These are phyloP conservation scores for Primulina tabacum DNA, from an alignment of 257 asterid species.

Conservation along the genomic window DNA sequence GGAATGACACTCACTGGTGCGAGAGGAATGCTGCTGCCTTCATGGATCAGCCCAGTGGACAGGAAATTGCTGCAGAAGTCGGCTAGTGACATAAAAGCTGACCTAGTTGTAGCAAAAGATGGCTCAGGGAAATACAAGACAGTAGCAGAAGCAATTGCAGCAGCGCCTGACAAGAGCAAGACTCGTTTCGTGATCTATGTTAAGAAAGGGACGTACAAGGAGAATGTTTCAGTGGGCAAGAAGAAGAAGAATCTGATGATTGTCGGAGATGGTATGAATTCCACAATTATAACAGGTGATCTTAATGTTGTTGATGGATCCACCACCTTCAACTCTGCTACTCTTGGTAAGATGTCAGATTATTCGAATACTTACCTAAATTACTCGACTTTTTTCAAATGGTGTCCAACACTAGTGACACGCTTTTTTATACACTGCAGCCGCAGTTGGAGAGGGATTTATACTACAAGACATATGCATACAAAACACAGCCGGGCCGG, in stretches of 20 bases:
- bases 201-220: conserved; percentile 48
- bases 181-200: conserved; percentile 42
- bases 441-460: conserved; percentile 48
- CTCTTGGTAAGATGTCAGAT: conserved; percentile 40
- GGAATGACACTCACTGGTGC: background rate
- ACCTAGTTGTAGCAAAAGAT: conserved; percentile 44
- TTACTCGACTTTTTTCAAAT: background rate
- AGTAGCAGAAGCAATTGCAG: conserved; percentile 45
- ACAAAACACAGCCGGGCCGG: conserved; percentile 61
- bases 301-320: conserved; percentile 47
- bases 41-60: conserved; percentile 41
- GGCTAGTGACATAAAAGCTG: conserved; percentile 26
- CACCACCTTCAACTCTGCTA: conserved; percentile 51
- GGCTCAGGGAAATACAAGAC: conserved; percentile 45
- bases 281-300: conserved; percentile 41
- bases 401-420: background rate
- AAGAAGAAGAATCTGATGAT: conserved; percentile 49
- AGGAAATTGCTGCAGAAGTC: conserved; percentile 34
- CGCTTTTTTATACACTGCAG: conserved; percentile 24
- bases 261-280: conserved; percentile 53
- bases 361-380: background rate
- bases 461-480: conserved; percentile 53
- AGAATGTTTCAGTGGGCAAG: conserved; percentile 43
- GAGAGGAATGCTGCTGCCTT: conserved; percentile 28
- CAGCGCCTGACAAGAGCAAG: conserved; percentile 37